phyloP scores from a whole-genome alignment of 108 stramenopile genomes.

The Nannochloropsis salina region DNA sequence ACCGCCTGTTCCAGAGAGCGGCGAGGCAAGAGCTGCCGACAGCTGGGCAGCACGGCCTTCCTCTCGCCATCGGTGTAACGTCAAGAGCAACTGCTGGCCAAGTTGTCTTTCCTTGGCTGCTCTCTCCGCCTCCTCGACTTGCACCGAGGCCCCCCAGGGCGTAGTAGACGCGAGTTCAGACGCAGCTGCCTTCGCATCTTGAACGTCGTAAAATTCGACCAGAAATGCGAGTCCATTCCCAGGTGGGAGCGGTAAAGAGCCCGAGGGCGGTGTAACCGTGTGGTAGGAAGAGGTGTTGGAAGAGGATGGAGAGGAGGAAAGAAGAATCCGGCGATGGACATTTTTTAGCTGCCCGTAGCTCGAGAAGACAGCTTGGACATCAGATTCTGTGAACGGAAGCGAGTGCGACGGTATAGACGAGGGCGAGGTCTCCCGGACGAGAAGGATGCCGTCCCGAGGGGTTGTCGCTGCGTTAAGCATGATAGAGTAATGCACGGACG shows the following conservation, averaged over 20 bases:
- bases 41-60: background rate
- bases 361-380: conserved; percentile 38
- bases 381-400: conserved; percentile 29
- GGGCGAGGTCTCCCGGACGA: conserved; percentile 36
- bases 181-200: conserved; percentile 36
- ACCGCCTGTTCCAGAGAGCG: background rate
- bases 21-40: conserved; percentile 23
- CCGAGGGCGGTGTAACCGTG: background rate
- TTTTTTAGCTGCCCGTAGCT: conserved; percentile 34
- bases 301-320: background rate
- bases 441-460: conserved; percentile 37
- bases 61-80: conserved; percentile 22
- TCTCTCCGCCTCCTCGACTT: conserved; percentile 32
- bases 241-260: conserved; percentile 1
- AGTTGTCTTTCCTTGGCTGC: conserved; percentile 34
- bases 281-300: background rate
- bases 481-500: conserved; percentile 41
- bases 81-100: conserved; percentile 38
- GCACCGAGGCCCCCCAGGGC: conserved; percentile 35
- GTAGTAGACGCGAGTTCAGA: conserved; percentile 35
- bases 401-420: background rate
- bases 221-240: conserved; percentile 7
- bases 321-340: background rate
- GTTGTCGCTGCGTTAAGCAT: conserved; percentile 39
- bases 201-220: conserved; percentile 48